Base-by-base conservation (phyloP, 129 eudicot species). In the Tagetes erecta region DNA sequence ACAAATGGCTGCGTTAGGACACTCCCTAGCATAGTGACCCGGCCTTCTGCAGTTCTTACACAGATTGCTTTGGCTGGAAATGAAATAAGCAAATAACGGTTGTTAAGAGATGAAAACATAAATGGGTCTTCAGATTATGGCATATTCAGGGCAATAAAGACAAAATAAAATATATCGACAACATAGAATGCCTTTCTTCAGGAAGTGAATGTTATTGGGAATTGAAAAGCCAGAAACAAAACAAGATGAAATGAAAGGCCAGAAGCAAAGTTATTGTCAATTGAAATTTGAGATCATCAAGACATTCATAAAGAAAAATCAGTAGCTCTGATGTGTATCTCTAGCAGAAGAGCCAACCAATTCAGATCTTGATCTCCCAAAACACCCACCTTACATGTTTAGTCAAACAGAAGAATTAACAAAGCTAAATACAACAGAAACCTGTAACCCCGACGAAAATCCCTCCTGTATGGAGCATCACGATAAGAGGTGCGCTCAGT, bases 1-100 rank as follows among this genome's bases (percentile, higher is more conserved):
- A 76, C 98, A 92, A 65, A 92, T 86, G 68, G 95, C 98, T 52
- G 84, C 96, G 76, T 87, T 92, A 52, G 98, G 88, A 87, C 96
- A 92, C 64, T 92, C 98, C 82, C 98, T 84, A 47, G 96, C 98
- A 83, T 78, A 92, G 79, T 92, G 98, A 68, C 98, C 98, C 2
- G 96, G 96, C 49, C 92, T 82, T 77, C 87, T 92, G 87, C 96
- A 92, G 71, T 92, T 92, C 81, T 92, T 92, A 82, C 98, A 92
- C 67, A 90, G 84, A 80, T 82, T 80, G 75, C 47, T 84, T 81
- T 90, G 92, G 84, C 92, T 93, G 93, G 66, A 82, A 82, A 78
- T 31, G 27, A 71, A 49, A 65, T 8, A 81, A 45, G 50, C 40
- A 75, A 62, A 75, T 45, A 38, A 34, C 30, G 38, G 44, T 4